Evolutionary conservation across 2,329 filamentous ascomycete genomes (phyloP).

Genomic region (Emergomyces pasteurianus): DNA sequence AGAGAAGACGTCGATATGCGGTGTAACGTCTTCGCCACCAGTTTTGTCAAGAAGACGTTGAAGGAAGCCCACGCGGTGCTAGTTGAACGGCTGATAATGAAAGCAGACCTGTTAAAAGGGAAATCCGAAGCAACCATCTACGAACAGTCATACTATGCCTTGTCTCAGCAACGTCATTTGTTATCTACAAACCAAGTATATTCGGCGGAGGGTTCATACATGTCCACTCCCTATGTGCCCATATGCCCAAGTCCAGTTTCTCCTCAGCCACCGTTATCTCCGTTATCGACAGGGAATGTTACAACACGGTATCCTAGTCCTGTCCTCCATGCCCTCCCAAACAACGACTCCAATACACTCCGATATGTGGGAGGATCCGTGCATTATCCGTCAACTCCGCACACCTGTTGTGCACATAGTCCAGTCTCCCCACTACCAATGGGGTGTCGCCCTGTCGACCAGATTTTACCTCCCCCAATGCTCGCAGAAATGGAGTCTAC

Average conservation of each 20-base stretch:
- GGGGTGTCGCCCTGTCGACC: neutral
- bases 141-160: slow-evolving; percentile 2
- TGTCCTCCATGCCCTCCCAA: neutral
- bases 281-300: too few relatives aligned
- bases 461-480: neutral
- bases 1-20: slow-evolving; percentile 76
- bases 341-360: neutral
- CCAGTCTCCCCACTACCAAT: neutral
- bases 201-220: neutral
- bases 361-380: neutral
- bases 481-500: neutral
- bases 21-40: slow-evolving; percentile 63
- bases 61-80: slow-evolving; percentile 62
- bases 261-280: neutral
- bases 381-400: neutral
- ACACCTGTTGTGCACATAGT: neutral
- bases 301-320: neutral
- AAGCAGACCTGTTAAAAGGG: slow-evolving; percentile 33
- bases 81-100: slow-evolving; percentile 50
- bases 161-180: neutral
- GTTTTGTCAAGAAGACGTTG: slow-evolving; percentile 72
- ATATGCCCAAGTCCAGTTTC: neutral
- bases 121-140: slow-evolving; percentile 9
- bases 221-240: neutral
- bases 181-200: neutral